phyloP scores from a whole-genome alignment of 768 basidiomycete genomes.

The Rhodosporidiobolus odoratus region DNA sequence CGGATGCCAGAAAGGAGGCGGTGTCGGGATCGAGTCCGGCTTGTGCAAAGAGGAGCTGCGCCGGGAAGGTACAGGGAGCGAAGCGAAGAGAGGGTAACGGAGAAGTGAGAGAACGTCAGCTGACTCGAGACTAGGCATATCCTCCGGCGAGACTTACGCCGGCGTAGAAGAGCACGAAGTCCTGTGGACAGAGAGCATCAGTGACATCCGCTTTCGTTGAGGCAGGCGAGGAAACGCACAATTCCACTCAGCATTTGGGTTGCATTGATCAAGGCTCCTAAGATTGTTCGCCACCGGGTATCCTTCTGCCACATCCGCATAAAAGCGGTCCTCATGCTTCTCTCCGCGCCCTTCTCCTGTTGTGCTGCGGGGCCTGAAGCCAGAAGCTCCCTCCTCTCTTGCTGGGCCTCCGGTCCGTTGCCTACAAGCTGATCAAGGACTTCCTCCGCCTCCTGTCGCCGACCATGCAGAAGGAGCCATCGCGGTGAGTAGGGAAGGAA shows the following conservation, averaged over 20 bases:
- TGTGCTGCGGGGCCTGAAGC: neutral
- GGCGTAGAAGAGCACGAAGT: constrained; percentile 43
- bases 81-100: constrained; percentile 49
- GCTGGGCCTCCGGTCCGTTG: constrained; percentile 41
- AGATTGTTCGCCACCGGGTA: constrained; percentile 44
- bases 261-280: constrained; percentile 48
- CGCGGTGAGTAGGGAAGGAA: constrained; percentile 50
- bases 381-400: constrained; percentile 38
- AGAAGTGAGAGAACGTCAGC: too few species aligned
- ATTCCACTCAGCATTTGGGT: constrained; percentile 43
- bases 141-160: too few species aligned
- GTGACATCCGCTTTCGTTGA: too few species aligned
- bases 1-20: constrained; percentile 55
- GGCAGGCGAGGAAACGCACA: neutral
- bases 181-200: neutral
- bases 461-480: constrained; percentile 49
- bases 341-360: neutral
- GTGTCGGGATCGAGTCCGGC: constrained; percentile 51
- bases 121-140: too few species aligned
- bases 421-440: constrained; percentile 42
- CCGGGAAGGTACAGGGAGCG: constrained; percentile 42
- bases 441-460: constrained; percentile 46
- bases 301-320: constrained; percentile 39
- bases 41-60: constrained; percentile 9
- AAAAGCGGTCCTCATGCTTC: constrained; percentile 35